A percentile compares a stretch with the other conserved stretches of the same genome.
Evolutionary conservation across 257 asterid species (phyloP).

Genomic region (Forsythia viridissima): DNA sequence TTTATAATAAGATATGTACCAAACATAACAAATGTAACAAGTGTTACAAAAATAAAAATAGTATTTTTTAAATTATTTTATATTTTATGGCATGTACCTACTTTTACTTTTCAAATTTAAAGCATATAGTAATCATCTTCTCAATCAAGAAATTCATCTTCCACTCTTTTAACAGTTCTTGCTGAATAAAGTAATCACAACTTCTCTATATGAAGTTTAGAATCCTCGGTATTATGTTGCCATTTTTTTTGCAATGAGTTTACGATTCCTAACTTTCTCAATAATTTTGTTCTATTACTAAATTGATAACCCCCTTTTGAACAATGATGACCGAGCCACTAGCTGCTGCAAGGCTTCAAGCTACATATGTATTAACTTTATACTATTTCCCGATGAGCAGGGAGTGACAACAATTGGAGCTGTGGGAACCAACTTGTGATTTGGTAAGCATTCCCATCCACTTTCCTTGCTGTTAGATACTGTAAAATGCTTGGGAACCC

Average conservation of each 20-base stretch:
- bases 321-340: not conserved
- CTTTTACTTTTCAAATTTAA: no score
- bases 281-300: no score
- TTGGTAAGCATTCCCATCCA: constrained; percentile 74
- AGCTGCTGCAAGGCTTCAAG: not conserved
- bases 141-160: not conserved
- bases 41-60: no score
- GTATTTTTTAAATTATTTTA: no score
- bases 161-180: not conserved
- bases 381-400: not conserved
- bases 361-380: not conserved
- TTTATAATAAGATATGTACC: no score
- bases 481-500: constrained; percentile 61
- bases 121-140: no score
- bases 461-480: constrained; percentile 49
- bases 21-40: no score
- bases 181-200: not conserved
- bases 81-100: no score
- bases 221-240: not conserved
- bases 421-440: constrained; percentile 41
- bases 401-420: constrained; percentile 71
- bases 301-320: not conserved
- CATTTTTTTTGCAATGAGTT: no score
- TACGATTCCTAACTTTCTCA: not conserved
- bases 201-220: not conserved